Percentiles rank a stretch among this genome's conserved stretches.
Conservation (phyloP, 2,329 filamentous ascomycete species). For the Dendrostoma leiphaemia region DNA sequence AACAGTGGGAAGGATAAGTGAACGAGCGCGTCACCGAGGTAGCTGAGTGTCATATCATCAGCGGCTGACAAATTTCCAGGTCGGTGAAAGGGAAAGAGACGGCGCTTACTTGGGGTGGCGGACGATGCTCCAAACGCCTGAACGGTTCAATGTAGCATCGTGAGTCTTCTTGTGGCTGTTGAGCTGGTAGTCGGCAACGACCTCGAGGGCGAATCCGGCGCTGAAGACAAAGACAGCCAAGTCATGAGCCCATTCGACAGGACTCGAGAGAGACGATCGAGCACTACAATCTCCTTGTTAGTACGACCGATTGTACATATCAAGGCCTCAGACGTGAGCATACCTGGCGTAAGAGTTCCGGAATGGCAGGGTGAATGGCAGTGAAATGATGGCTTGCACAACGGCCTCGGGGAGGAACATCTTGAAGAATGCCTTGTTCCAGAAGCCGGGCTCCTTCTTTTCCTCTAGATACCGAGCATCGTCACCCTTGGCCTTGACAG, state of each 20-base stretch:
- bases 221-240: conserved; percentile 54
- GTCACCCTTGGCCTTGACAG: conserved; percentile 48
- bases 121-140: conserved; percentile 62
- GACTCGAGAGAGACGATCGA: conserved; percentile 11
- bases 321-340: conserved; percentile 32
- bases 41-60: conserved; percentile 36
- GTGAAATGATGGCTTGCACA: conserved; percentile 53
- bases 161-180: conserved; percentile 45
- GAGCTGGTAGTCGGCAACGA: conserved; percentile 55
- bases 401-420: conserved; percentile 57
- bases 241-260: conserved; percentile 26
- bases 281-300: conserved; percentile 10
- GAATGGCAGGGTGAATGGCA: conserved; percentile 57
- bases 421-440: conserved; percentile 53
- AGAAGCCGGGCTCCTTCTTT: conserved; percentile 52
- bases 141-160: conserved; percentile 41
- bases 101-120: conserved; percentile 59
- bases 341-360: conserved; percentile 36
- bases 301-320: conserved; percentile 15
- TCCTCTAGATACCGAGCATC: conserved; percentile 52
- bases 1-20: conserved; percentile 59
- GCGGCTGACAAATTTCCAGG: not conserved
- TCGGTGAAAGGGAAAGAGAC: too few species aligned
- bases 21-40: conserved; percentile 58
- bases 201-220: conserved; percentile 54